Evolutionary conservation across 331 rosid genomes (phyloP), one percentile per base, ranked within the genome.

Genomic region (Acacia pycnantha): DNA sequence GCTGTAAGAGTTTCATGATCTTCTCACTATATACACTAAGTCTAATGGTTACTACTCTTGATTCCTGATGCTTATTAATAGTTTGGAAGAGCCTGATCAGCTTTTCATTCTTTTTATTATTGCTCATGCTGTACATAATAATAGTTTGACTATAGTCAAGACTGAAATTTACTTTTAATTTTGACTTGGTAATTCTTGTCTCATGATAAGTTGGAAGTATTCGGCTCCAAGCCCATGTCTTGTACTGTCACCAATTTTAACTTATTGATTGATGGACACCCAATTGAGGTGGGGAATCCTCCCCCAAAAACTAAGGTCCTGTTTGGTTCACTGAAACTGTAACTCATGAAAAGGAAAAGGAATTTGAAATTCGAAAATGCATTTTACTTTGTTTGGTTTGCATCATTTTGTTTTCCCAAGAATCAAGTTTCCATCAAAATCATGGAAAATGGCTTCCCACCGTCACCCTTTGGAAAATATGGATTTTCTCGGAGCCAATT

Each of bases 161-260:
- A 62, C n/a, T 43, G 51, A 59, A 22, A 70, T 59, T 73, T 73
- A 27, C 65, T 73, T 47, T 33, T 72, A 46, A 37, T 53, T 80
- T 61, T 18, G 19, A 29, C 18, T 61, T 9, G 41, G 61, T 48
- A 62, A 27, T 74, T 59, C 16, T 46, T 26, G 43, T 80, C 51
- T 61, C 13, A 59, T 59, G 66, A 47, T n/a, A 29, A 71, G 43
- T 71, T 3, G 73, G 35, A 31, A 18, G 11, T 64, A 27, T 7
- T 37, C 29, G 37, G 35, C 19, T n/a, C 72, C 65, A 26, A 43
- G 51, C 48, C 40, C 73, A n/a, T 26, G 6, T 31, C 64, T 12
- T 71, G 73, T 58, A 3, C 8, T 59, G 56, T 50, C 67, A 46
- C 46, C 13, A 22, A 46, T 40, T 58, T 58, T 33, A 71, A 79